Evolutionary conservation across 2,329 filamentous ascomycete genomes (phyloP).

Genomic region (Zasmidium citrigriseum): DNA sequence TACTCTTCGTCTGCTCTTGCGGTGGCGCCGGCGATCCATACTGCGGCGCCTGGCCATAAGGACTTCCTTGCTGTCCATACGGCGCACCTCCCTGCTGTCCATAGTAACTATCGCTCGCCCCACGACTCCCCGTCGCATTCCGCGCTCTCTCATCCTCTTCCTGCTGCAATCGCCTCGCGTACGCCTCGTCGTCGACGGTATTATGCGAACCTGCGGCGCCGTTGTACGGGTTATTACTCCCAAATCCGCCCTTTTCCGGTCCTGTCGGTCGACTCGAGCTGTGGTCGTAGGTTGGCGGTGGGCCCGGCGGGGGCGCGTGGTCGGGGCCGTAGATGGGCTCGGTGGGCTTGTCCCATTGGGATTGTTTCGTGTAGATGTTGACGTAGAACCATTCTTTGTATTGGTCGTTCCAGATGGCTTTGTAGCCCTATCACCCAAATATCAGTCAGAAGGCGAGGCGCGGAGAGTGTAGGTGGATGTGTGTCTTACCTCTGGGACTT

Average conservation of each 20-base stretch:
- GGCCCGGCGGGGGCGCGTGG: constrained; percentile 50
- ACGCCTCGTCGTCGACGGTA: constrained; percentile 64
- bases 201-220: constrained; percentile 12
- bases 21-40: neutral
- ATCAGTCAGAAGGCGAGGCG: constrained; percentile 2
- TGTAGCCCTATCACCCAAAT: constrained; percentile 76
- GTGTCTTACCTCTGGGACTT: constrained; percentile 19
- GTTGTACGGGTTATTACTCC: constrained; percentile 72
- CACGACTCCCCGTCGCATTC: constrained; percentile 30
- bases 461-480: neutral
- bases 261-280: constrained; percentile 41
- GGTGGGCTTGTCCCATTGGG: constrained; percentile 86
- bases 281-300: constrained; percentile 68
- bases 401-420: constrained; percentile 80
- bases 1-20: constrained; percentile 14
- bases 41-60: constrained; percentile 35
- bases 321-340: constrained; percentile 61
- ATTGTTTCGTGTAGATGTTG: constrained; percentile 82
- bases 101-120: constrained; percentile 54
- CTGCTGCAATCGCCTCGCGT: constrained; percentile 77
- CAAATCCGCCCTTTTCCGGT: constrained; percentile 51
- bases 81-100: constrained; percentile 12
- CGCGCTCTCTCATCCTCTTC: constrained; percentile 69
- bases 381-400: constrained; percentile 96
- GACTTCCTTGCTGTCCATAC: constrained; percentile 27